These are phyloP conservation scores for Schizopora paradoxa DNA, from an alignment of 1,284 basidiomycete species.

Conservation along the genomic window DNA sequence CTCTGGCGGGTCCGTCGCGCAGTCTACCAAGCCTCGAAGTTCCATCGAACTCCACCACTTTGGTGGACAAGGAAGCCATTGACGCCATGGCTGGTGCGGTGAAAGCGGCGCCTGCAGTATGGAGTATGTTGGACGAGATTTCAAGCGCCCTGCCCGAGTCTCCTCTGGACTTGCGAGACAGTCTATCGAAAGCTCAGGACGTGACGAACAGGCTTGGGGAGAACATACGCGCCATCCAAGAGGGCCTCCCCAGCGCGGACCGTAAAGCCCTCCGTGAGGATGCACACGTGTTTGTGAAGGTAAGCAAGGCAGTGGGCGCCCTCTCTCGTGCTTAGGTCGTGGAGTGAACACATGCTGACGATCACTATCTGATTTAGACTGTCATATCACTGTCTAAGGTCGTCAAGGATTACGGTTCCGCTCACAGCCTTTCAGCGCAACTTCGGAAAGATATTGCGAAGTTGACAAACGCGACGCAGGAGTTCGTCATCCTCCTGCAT, in stretches of 20 bases:
- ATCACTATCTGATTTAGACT: conserved; percentile 36
- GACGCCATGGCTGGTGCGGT: conserved; percentile 64
- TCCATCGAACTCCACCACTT: conserved; percentile 43
- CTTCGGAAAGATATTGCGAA: conserved; percentile 64
- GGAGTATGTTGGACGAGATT: conserved; percentile 65
- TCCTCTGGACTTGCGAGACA: conserved; percentile 41
- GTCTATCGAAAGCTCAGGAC: conserved; percentile 48
- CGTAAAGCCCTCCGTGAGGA: conserved; percentile 59
- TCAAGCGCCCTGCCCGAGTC: conserved; percentile 40
- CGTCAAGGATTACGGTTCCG: conserved; percentile 53
- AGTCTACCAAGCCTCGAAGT: conserved; percentile 36
- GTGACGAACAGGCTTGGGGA: conserved; percentile 53
- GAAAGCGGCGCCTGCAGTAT: conserved; percentile 64
- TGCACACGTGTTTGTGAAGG: conserved; percentile 70
- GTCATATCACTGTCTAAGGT: conserved; percentile 64
- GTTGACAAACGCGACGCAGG: conserved; percentile 72
- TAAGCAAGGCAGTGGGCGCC: conserved; percentile 26
- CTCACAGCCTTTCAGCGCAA: conserved; percentile 48
- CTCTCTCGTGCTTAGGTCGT: conserved; percentile 2
- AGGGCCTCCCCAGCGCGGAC: conserved; percentile 42
- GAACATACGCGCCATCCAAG: conserved; percentile 47
- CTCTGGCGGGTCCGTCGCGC: conserved; percentile 18
- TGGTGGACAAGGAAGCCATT: conserved; percentile 65
- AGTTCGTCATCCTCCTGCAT: conserved; percentile 71
- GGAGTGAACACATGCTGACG: neutral